phyloP scores from a whole-genome alignment of 495 filamentous ascomycete genomes.

The Polyplosphaeria fusca region DNA sequence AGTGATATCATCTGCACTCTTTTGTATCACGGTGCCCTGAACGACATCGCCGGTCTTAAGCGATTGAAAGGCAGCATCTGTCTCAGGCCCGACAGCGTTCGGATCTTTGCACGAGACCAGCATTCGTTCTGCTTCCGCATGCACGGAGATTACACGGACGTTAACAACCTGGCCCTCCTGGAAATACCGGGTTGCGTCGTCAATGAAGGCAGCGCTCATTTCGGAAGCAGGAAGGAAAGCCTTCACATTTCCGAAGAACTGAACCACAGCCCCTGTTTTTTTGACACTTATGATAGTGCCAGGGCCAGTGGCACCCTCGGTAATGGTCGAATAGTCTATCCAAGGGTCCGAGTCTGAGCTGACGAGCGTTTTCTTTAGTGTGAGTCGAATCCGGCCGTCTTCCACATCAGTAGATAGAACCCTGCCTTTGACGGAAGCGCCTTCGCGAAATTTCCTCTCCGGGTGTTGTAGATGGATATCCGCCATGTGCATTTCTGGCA shows the following conservation, averaged over 20 bases:
- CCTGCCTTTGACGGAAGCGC: conserved; percentile 73
- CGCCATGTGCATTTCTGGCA: conserved; percentile 81
- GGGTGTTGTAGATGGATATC: conserved; percentile 86
- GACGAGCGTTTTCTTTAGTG: conserved; percentile 88
- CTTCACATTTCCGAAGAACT: conserved; percentile 80
- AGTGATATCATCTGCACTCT: conserved; percentile 73
- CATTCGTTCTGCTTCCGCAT: conserved; percentile 65
- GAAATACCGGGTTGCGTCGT: conserved; percentile 86
- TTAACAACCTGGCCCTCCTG: conserved; percentile 83
- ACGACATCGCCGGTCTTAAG: conserved; percentile 69
- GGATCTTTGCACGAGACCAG: conserved; percentile 92
- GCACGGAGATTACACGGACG: conserved; percentile 76
- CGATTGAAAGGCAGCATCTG: conserved; percentile 69
- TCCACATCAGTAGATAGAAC: conserved; percentile 76
- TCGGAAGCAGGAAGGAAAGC: conserved; percentile 89
- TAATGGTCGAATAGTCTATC: conserved; percentile 67
- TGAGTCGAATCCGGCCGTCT: conserved; percentile 78
- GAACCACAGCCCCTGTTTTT: conserved; percentile 76
- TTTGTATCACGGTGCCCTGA: conserved; percentile 75
- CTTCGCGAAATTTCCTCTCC: conserved; percentile 92
- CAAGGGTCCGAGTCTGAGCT: conserved; percentile 77
- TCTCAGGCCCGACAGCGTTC: conserved; percentile 66
- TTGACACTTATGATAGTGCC: conserved; percentile 83
- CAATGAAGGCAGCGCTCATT: conserved; percentile 96
- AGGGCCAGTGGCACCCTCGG: conserved; percentile 66